These are phyloP conservation scores for Trametes elegans DNA, from an alignment of 768 basidiomycete species.

Conservation along the genomic window DNA sequence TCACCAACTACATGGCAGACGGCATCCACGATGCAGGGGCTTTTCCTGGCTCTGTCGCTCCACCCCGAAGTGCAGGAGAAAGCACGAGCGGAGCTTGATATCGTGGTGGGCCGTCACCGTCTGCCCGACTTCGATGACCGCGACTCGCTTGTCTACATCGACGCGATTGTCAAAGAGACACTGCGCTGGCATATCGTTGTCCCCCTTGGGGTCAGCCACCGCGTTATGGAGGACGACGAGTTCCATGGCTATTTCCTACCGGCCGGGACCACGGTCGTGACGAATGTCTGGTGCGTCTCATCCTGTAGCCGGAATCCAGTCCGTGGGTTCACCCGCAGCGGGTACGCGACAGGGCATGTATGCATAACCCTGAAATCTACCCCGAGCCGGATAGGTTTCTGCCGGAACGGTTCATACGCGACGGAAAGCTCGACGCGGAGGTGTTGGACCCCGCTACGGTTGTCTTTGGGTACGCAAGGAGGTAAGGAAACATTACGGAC, in stretches of 20 bases:
- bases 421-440: constrained; percentile 65
- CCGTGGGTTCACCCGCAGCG: no score
- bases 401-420: constrained; percentile 69
- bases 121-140: constrained; percentile 12
- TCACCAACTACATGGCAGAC: constrained; percentile 12
- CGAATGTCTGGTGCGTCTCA: constrained; percentile 24
- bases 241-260: constrained; percentile 26
- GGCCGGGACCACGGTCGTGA: constrained; percentile 22
- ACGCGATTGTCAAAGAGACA: constrained; percentile 11
- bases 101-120: constrained; percentile 12
- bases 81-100: constrained; percentile 12
- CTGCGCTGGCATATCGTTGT: constrained; percentile 17
- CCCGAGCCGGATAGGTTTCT: constrained; percentile 78
- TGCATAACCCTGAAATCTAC: constrained; percentile 86
- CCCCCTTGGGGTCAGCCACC: constrained; percentile 25
- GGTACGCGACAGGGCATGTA: constrained; percentile 48
- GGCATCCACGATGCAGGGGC: constrained; percentile 23
- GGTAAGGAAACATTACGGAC: neutral
- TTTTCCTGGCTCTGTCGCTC: constrained; percentile 29
- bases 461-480: constrained; percentile 29
- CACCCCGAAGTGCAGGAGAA: constrained; percentile 25
- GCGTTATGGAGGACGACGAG: constrained; percentile 23
- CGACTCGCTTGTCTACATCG: constrained; percentile 4
- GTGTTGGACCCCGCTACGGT: constrained; percentile 11
- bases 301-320: neutral